Evolutionary conservation across 129 eudicot species (phyloP).

Genomic region (Chrysanthemum seticuspe): DNA sequence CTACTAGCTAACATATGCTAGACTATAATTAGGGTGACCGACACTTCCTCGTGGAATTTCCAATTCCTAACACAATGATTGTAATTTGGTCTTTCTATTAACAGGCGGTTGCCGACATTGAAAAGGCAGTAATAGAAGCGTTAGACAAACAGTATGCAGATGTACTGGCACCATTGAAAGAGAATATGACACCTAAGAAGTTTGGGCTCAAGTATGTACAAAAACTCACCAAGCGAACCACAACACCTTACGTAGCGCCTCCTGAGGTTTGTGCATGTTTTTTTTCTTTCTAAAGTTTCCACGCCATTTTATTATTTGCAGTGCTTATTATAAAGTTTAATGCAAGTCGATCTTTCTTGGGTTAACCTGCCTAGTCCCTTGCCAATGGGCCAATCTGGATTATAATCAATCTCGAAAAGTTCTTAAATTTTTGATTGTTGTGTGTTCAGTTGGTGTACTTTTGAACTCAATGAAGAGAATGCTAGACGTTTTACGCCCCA

Average conservation of each 20-base stretch:
- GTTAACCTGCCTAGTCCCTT: too few species aligned
- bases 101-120: slow-evolving; percentile 71
- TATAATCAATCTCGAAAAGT: too few species aligned
- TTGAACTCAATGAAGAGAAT: slow-evolving; percentile 87
- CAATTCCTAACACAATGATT: too few species aligned
- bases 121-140: slow-evolving; percentile 65
- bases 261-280: slow-evolving; percentile 44
- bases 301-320: not conserved
- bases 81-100: slow-evolving; percentile 14
- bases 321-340: not conserved
- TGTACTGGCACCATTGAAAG: slow-evolving; percentile 62
- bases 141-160: slow-evolving; percentile 71
- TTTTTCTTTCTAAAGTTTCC: not conserved
- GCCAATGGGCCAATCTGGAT: too few species aligned
- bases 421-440: not conserved
- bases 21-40: too few species aligned
- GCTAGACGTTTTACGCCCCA: slow-evolving; percentile 74
- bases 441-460: slow-evolving; percentile 60
- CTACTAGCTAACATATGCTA: too few species aligned
- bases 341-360: too few species aligned
- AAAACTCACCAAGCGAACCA: slow-evolving; percentile 58
- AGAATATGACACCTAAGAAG: slow-evolving; percentile 57
- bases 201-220: slow-evolving; percentile 64
- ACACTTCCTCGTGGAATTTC: too few species aligned
- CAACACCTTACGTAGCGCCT: slow-evolving; percentile 51